Evolutionary conservation across 192 early-diverging fungal species (phyloP).

Genomic region (Backusella luteola): DNA sequence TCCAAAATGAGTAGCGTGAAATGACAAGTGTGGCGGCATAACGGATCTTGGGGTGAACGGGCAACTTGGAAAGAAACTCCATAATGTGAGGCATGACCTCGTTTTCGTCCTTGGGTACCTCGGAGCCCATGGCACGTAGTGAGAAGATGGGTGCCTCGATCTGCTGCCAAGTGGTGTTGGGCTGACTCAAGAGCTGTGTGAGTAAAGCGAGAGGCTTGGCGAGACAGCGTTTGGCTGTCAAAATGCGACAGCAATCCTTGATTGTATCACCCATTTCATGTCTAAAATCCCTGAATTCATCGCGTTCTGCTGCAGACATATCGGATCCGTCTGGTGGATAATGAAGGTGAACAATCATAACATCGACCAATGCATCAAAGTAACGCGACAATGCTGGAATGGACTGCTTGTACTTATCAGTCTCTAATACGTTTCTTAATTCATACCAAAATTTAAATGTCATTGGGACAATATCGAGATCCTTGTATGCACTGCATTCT

Average conservation of each 20-base stretch:
- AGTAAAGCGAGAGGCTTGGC: slow-evolving; percentile 62
- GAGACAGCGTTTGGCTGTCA: slow-evolving; percentile 77
- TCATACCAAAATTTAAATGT: slow-evolving; percentile 91
- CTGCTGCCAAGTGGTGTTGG: slow-evolving; percentile 75
- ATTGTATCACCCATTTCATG: slow-evolving; percentile 96
- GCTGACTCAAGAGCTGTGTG: slow-evolving; percentile 32
- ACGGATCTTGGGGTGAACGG: slow-evolving; percentile 89
- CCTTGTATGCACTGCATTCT: slow-evolving; percentile 75
- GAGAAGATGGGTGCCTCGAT: slow-evolving; percentile 96
- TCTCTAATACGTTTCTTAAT: slow-evolving; percentile 64
- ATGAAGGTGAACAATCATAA: slow-evolving; percentile 83
- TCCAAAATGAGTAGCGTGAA: slow-evolving; percentile 95
- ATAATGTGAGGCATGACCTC: slow-evolving; percentile 88
- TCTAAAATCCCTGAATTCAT: slow-evolving; percentile 95
- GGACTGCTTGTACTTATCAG: slow-evolving; percentile 47
- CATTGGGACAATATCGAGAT: slow-evolving; percentile 85
- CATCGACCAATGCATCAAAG: slow-evolving; percentile 69
- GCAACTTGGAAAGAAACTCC: slow-evolving; percentile 82
- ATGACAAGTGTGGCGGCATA: slow-evolving; percentile 97
- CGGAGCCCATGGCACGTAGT: slow-evolving; percentile 89
- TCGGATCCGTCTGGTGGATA: slow-evolving; percentile 72
- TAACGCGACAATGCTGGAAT: slow-evolving; percentile 59
- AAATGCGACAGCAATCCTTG: slow-evolving; percentile 88
- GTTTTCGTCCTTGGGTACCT: slow-evolving; percentile 68
- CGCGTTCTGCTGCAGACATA: slow-evolving; percentile 86